Evolutionary conservation across 2,329 filamentous ascomycete species (phyloP), one percentile per base, ranked within the genome.

Genomic region (Fusarium ramigenum): DNA sequence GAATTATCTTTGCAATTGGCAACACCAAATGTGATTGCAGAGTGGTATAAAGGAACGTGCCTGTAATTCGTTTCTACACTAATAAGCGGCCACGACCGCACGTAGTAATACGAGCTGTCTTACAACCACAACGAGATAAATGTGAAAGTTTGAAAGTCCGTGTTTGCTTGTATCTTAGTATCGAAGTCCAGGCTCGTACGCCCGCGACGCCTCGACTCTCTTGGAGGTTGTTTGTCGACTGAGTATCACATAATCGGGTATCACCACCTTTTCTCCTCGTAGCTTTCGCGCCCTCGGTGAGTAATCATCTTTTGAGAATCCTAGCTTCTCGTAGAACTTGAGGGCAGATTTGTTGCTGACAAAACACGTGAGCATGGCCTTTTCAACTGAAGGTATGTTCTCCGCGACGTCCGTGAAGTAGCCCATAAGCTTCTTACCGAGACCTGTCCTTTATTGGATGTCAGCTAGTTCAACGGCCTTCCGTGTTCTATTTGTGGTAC

Each of bases 301-400:
- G 54, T 84, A 86, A 14, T 84, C 85, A 73, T 92, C 90, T 49
- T 81, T 84, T 42, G 71, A 80, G 76, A 89, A 92, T 0, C 92
- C 92, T 18, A 90, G 79, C 68, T 84, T 87, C 52, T 84, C 80
- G 80, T 95, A 95, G 74, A 94, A 92, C 6, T 74, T 78, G 44
- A 87, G 81, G 0, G 87, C 93, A 5, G 81, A 80, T 37, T 81
- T 73, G 77, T 95, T 95, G 69, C 85, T 85, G 58, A 86, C 80
- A 77, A 93, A 94, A 77, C 92, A 93, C 3, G 92, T 94, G 76
- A 95, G 83, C 93, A 95, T 95, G 50, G 90, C 85, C 81, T 94
- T 94, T 28, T 84, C 80, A 50, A 92, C 84, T 2, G 84, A 84
- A 5, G 85, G 83, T 28, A 91, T 86, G 60, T 86, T 85, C 28